Evolutionary conservation across 139 green algal species (phyloP).

Genomic region (Closterium sp.): DNA sequence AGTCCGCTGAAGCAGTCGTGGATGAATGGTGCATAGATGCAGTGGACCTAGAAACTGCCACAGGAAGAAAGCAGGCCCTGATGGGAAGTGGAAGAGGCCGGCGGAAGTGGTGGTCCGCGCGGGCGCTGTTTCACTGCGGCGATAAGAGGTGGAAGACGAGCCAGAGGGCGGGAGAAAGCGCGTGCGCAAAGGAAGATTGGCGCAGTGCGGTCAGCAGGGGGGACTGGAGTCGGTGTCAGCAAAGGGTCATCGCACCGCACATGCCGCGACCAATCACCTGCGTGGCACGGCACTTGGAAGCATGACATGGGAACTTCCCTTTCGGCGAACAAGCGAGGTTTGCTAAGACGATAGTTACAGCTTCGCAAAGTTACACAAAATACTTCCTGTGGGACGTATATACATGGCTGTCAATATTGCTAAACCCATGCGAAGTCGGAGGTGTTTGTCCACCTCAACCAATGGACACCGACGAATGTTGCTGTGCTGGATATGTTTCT

Average conservation of each 20-base stretch:
- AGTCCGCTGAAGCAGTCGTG: no score
- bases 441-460: not conserved
- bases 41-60: no score
- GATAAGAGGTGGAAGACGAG: no score
- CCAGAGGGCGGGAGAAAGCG: not conserved
- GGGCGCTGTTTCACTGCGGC: no score
- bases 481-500: not conserved
- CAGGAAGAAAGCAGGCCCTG: no score
- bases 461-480: not conserved
- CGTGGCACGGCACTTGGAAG: not conserved
- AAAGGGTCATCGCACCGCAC: not conserved
- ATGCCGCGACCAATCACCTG: not conserved
- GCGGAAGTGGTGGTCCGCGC: no score
- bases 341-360: not conserved
- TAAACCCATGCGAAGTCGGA: not conserved
- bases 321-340: not conserved
- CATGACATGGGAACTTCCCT: no score
- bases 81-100: no score
- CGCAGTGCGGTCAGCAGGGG: not conserved
- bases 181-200: not conserved
- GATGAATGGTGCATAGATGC: no score
- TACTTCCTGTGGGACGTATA: no score
- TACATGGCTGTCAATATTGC: no score
- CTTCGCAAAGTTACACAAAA: no score
- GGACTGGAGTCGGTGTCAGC: not conserved